Base-by-base conservation (phyloP, 352 stramenopile species). In the Pythium biforme region DNA sequence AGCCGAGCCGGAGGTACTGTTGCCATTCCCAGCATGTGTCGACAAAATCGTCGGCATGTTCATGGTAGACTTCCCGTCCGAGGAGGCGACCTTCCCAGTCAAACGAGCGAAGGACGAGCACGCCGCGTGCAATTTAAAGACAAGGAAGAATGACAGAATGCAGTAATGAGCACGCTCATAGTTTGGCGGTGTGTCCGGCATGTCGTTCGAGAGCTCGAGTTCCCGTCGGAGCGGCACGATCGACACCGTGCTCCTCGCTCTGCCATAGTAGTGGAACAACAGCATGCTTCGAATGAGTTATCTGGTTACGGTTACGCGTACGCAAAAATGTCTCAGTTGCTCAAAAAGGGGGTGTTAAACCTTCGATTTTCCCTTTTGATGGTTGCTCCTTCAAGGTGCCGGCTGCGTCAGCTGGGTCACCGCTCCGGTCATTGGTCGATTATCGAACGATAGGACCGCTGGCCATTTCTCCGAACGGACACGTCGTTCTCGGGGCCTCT, bases 391-490 rank as follows among this genome's bases (percentile, higher is more conserved):
- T 59, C 4, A 59, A 39, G 52, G 37, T 33, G 25, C 10, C 7
- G 46, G 33, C 9, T 31, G 46, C 22, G 46, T 34, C 23, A 43
- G 37, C 14, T 43, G 37, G 37, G n/a, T 10, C 31, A 43, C 12
- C 17, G 11, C 37, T 20, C 5, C 4, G 37, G 37, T 43, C 37
- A 43, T 43, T 14, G 14, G 37, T 17, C 5, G 37, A 43, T 20
- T n/a, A n/a, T 43, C 37, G 37, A 43, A 43, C 37, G 17, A 43
- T n/a, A 10, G 45, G 45, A 19, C 22, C 9, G 4, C 7, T n/a
- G 41, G 45, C 22, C 45, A 50, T 31, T 50, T 50, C 45, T 50
- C 22, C 45, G 45, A 50, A 50, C 45, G 45, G 45, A 26, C 45
- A 50, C 45, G 10, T 27, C 17, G 37, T 43, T 43, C 37, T n/a